Base-by-base conservation (phyloP, 2,329 filamentous ascomycete species). In the Chaetomium strumarium region DNA sequence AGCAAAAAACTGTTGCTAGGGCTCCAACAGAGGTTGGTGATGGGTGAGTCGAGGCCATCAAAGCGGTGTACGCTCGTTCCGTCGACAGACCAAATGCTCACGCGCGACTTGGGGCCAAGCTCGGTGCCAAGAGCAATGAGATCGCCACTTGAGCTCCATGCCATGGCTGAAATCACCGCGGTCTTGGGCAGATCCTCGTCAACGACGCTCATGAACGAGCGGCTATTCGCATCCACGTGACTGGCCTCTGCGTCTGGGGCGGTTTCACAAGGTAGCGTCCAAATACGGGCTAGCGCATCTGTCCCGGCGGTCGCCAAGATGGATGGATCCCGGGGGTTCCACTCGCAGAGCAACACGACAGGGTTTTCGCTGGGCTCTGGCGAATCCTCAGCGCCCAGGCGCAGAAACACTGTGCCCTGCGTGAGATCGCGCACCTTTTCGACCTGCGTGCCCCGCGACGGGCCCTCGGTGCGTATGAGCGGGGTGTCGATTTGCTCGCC, bases 211-310 rank as follows among this genome's bases (percentile, higher is more conserved):
- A 69, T 68, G 60, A 71, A 76, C 46, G 72, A 69, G 48, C 71
- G 72, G 44, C 57, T 68, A 67, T 56, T 56, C 29, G 62, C 63
- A 38, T 69, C 68, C 72, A 75, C 74, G 72, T 76, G 73, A 74
- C 66, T 66, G 55, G 69, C 66, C 68, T 70, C 69, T 69, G 75
- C 71, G 50, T 70, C 70, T 55, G 72, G 64, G 60, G 72, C 70
- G 62, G 74, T 69, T 65, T 72, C 73, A 75, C 76, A 77, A 67
- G 78, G 76, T 61, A 85, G 68, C 57, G 78, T 83, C 81, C 82
- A 85, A 71, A 85, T 75, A 59, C 81, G 81, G 74, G 81, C 82
- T 80, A 85, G 80, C 70, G 81, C 80, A 74, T 85, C 82, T 67
- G 80, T 84, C 64, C 82, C 82, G 72, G 79, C 81, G 75, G 80